phyloP scores from a whole-genome alignment of 2,329 filamentous ascomycete species.

The Colletotrichum spinosum region DNA sequence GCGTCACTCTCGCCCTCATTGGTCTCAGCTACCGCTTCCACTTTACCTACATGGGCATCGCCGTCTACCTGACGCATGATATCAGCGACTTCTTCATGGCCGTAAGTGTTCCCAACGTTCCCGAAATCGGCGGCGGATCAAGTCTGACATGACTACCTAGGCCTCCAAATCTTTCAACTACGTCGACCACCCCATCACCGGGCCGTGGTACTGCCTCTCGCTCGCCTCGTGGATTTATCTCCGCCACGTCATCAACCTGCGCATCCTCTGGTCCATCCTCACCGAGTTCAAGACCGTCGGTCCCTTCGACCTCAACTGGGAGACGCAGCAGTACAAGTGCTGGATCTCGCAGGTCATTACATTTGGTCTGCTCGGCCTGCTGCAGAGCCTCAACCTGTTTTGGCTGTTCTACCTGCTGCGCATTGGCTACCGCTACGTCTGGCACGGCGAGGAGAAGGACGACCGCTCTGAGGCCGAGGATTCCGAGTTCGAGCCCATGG shows the following conservation, averaged over 20 bases:
- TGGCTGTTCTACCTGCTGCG: conserved; percentile 70
- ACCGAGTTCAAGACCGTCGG: conserved; percentile 69
- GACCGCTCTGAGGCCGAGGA: conserved; percentile 69
- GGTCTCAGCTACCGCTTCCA: conserved; percentile 79
- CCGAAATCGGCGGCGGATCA: background rate
- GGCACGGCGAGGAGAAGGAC: conserved; percentile 62
- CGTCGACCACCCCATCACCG: conserved; percentile 70
- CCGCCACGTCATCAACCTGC: conserved; percentile 75
- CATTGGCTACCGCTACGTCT: conserved; percentile 65
- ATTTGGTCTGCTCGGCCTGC: conserved; percentile 60
- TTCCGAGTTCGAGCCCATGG: conserved; percentile 52
- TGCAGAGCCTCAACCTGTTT: conserved; percentile 71
- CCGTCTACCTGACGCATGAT: conserved; percentile 81
- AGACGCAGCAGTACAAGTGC: conserved; percentile 70
- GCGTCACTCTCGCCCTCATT: conserved; percentile 77
- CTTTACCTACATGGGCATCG: conserved; percentile 80
- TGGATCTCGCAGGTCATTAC: conserved; percentile 64
- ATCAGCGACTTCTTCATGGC: conserved; percentile 82
- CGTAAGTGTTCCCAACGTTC: conserved; percentile 55
- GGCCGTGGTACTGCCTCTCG: conserved; percentile 75
- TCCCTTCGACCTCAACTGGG: conserved; percentile 69
- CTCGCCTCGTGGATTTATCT: conserved; percentile 77
- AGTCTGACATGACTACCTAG: conserved; percentile 41
- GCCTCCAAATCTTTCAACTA: conserved; percentile 81
- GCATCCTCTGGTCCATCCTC: conserved; percentile 68